These are phyloP conservation scores for Viola odorata DNA, from an alignment of 345 rosid species.

Conservation along the genomic window DNA sequence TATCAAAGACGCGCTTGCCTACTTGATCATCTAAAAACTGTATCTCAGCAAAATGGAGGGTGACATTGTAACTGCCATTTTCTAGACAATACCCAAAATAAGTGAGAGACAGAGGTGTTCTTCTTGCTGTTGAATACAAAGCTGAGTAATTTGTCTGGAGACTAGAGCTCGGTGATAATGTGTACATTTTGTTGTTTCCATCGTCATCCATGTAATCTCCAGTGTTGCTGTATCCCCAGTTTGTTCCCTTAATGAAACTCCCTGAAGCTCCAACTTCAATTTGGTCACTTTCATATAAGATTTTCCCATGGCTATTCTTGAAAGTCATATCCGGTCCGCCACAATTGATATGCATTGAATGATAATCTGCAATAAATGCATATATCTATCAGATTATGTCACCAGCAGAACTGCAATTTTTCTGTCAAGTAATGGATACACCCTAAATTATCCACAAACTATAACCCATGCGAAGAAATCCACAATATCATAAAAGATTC, in stretches of 20 bases:
- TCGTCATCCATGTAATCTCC: constrained; percentile 39
- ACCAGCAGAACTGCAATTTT: too few relatives aligned
- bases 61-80: constrained; percentile 49
- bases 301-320: constrained; percentile 3
- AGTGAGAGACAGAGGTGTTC: constrained; percentile 65
- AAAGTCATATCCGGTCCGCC: constrained; percentile 38
- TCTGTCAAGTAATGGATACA: neutral
- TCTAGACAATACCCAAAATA: constrained; percentile 74
- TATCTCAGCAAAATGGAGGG: constrained; percentile 87
- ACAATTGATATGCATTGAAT: constrained; percentile 69
- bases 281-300: constrained; percentile 47
- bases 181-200: neutral
- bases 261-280: constrained; percentile 33
- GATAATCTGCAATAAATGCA: constrained; percentile 4
- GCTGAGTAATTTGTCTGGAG: constrained; percentile 28
- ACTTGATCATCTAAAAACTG: constrained; percentile 47
- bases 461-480: too few relatives aligned
- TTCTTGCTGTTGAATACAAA: constrained; percentile 55
- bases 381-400: neutral
- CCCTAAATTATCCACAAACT: neutral
- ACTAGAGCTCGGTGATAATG: constrained; percentile 24
- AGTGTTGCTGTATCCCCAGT: constrained; percentile 77
- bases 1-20: constrained; percentile 68
- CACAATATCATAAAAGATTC: too few relatives aligned
- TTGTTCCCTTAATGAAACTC: constrained; percentile 19